These are phyloP conservation scores for Suhomyces prunicola DNA, from an alignment of 805 yeast species.

Conservation along the genomic window DNA sequence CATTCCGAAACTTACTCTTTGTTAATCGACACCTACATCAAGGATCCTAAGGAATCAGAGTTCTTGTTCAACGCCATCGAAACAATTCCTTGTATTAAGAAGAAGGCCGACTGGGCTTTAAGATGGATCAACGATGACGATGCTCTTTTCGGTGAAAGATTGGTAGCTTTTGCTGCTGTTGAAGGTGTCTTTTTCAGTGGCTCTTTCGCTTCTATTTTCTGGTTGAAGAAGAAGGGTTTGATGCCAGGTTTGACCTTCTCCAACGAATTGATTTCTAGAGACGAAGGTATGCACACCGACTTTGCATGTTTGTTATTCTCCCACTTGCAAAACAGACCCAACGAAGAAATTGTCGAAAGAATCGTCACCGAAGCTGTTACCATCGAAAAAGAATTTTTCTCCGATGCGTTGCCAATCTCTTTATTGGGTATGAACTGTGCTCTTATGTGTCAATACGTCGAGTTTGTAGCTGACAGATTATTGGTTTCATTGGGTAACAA, in stretches of 20 bases:
- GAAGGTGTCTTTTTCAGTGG: constrained; percentile 99
- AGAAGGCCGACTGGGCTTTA: constrained; percentile 98
- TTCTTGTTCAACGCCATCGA: constrained; percentile 93
- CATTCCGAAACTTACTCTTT: constrained; percentile 97
- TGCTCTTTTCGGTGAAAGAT: constrained; percentile 90
- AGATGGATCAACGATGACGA: constrained; percentile 91
- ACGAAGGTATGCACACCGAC: constrained; percentile 98
- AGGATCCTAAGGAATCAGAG: constrained; percentile 91
- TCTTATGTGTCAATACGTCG: constrained; percentile 97
- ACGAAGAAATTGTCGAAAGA: constrained; percentile 69
- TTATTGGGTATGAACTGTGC: constrained; percentile 92
- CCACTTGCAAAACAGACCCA: constrained; percentile 88
- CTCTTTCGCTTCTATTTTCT: constrained; percentile 95
- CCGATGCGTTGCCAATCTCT: constrained; percentile 91
- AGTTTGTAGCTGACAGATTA: constrained; percentile 95
- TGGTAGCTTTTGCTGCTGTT: constrained; percentile 97
- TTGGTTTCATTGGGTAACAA: constrained; percentile 87
- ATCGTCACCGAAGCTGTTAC: constrained; percentile 93
- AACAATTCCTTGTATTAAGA: constrained; percentile 91
- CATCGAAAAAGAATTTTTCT: constrained; percentile 91
- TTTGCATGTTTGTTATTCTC: constrained; percentile 94
- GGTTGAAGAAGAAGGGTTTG: constrained; percentile 98
- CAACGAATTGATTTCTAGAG: constrained; percentile 95
- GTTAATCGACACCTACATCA: constrained; percentile 90
- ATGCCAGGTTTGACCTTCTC: constrained; percentile 99